Conservation (phyloP, 805 yeast species). For the Sungouiozyma ichnusensis region DNA sequence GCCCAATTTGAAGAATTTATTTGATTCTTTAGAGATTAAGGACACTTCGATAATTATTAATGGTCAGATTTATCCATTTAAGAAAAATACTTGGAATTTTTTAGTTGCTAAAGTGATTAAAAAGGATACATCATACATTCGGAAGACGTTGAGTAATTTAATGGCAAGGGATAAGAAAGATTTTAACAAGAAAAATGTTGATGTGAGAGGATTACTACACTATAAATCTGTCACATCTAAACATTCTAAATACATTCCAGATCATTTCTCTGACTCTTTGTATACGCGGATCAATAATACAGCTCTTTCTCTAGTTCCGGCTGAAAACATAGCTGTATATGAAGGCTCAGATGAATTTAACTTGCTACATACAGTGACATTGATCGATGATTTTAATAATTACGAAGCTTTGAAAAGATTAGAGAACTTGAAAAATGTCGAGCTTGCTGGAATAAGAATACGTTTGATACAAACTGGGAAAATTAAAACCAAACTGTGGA, state of each 20-base stretch:
- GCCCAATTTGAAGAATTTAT: conserved; percentile 21
- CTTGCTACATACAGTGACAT: conserved; percentile 34
- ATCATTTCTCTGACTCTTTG: conserved; percentile 25
- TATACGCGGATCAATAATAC: conserved; percentile 24
- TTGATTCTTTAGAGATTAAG: conserved; percentile 32
- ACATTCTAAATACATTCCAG: conserved; percentile 43
- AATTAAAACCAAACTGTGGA: conserved; percentile 14
- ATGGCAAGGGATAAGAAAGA: conserved; percentile 4
- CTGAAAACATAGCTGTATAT: conserved; percentile 17
- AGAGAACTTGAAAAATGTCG: conserved; percentile 19
- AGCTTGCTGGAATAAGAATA: conserved; percentile 31
- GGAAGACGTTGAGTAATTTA: conserved; percentile 11
- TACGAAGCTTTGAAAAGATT: conserved; percentile 36
- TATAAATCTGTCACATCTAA: conserved; percentile 30
- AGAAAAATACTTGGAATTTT: conserved; percentile 42
- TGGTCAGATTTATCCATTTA: conserved; percentile 54
- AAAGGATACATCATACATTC: conserved; percentile 37
- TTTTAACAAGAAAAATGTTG: conserved; percentile 3
- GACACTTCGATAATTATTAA: conserved; percentile 53
- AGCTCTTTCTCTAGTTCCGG: conserved; percentile 9
- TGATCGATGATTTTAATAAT: conserved; percentile 48
- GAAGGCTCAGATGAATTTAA: conserved; percentile 13
- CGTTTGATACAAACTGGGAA: conserved; percentile 29
- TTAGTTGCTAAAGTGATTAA: conserved; percentile 41
- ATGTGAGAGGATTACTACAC: conserved; percentile 24